Conservation (phyloP, 1,284 basidiomycete genomes). For the Uromyces viciae-fabae region DNA sequence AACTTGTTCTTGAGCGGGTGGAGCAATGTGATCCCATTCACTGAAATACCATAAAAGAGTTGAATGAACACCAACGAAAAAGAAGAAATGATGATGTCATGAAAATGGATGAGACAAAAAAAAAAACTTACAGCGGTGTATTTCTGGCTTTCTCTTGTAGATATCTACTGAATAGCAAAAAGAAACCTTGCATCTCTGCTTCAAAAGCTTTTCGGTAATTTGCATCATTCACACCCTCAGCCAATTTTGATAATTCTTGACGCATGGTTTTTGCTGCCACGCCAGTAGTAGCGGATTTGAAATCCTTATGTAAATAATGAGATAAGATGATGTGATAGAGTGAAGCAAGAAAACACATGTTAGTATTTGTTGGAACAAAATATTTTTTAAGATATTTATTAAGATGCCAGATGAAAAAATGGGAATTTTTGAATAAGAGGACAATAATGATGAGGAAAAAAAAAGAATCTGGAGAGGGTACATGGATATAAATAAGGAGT, state of each 20-base stretch:
- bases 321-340: not conserved
- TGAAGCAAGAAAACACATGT: no score
- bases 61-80: constrained; percentile 46
- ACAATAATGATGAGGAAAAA: no score
- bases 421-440: no score
- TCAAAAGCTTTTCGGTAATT: constrained; percentile 72
- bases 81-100: not conserved
- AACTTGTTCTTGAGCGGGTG: constrained; percentile 88
- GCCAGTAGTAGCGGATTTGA: constrained; percentile 97
- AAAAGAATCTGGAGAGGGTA: no score
- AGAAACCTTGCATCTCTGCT: constrained; percentile 97
- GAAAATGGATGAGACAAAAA: not conserved
- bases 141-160: constrained; percentile 75
- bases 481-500: no score
- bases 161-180: constrained; percentile 97
- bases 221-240: constrained; percentile 57
- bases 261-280: constrained; percentile 97
- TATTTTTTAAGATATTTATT: no score
- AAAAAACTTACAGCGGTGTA: constrained; percentile 1
- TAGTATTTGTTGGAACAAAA: no score
- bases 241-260: constrained; percentile 93
- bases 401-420: no score
- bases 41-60: constrained; percentile 60
- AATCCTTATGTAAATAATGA: constrained; percentile 60
- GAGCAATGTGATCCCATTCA: constrained; percentile 95